phyloP scores from a whole-genome alignment of 495 filamentous ascomycete genomes.

The Xylona heveae region DNA sequence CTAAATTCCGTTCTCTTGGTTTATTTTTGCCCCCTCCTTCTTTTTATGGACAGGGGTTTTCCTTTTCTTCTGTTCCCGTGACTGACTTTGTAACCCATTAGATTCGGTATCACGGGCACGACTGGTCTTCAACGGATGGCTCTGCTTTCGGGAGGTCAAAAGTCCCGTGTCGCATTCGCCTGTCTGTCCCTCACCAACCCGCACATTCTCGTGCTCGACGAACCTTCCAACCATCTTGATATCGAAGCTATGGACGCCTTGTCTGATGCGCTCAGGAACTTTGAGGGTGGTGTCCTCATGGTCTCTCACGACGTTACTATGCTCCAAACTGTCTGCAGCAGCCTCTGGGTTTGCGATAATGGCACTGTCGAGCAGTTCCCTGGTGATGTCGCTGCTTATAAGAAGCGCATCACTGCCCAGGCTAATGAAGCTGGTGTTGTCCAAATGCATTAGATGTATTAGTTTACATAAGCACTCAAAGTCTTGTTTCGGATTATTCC shows the following conservation, averaged over 20 bases:
- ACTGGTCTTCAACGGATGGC: slow-evolving; percentile 95
- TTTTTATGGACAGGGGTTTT: no score
- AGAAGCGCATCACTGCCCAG: slow-evolving; percentile 84
- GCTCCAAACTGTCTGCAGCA: slow-evolving; percentile 86
- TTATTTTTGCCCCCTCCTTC: slow-evolving; percentile 1
- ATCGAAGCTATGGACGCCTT: slow-evolving; percentile 99
- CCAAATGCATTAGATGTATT: slow-evolving; percentile 15
- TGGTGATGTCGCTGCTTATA: slow-evolving; percentile 91
- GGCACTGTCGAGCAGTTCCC: slow-evolving; percentile 94
- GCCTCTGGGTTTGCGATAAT: slow-evolving; percentile 88
- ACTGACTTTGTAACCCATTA: slow-evolving; percentile 9
- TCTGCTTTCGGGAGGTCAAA: slow-evolving; percentile 88
- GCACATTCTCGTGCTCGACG: slow-evolving; percentile 94
- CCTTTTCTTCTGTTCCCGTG: background rate
- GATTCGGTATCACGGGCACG: slow-evolving; percentile 92
- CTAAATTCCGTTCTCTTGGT: background rate
- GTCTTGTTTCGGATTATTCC: no score
- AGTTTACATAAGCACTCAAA: no score
- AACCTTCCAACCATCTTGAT: slow-evolving; percentile 95
- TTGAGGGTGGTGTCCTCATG: slow-evolving; percentile 92
- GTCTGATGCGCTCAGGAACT: slow-evolving; percentile 57
- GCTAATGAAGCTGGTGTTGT: slow-evolving; percentile 77
- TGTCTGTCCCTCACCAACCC: slow-evolving; percentile 82
- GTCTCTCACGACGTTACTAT: slow-evolving; percentile 98
- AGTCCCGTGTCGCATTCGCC: slow-evolving; percentile 93